Evolutionary conservation across 257 asterid species (phyloP).

Genomic region (Jacaranda mimosifolia): DNA sequence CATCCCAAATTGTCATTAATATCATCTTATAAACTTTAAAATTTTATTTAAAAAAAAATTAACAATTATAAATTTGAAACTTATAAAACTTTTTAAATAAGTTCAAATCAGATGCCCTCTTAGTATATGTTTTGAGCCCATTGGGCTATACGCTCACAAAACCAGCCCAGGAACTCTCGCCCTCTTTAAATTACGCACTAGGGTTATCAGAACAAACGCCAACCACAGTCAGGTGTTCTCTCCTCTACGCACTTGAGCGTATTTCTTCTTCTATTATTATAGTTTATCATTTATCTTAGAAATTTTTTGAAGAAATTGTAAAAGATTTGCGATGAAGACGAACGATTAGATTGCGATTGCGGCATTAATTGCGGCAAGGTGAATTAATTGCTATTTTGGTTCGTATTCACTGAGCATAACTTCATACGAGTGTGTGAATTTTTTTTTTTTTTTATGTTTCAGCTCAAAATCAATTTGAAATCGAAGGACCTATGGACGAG

Average conservation of each 20-base stretch:
- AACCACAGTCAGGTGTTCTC: neutral
- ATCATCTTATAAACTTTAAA: too few species aligned
- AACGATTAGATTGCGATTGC: constrained; percentile 25
- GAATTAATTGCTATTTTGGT: constrained; percentile 51
- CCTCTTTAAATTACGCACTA: constrained; percentile 5
- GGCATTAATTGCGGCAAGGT: constrained; percentile 41
- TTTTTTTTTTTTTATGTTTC: neutral
- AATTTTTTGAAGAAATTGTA: neutral
- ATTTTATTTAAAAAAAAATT: too few species aligned
- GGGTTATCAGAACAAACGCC: neutral
- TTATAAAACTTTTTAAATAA: too few species aligned
- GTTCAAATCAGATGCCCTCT: too few species aligned
- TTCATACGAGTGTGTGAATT: neutral
- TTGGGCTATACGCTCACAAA: neutral
- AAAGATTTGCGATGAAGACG: constrained; percentile 39
- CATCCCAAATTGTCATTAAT: too few species aligned
- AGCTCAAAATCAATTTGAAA: neutral
- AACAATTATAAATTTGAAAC: too few species aligned
- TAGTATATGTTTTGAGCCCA: neutral
- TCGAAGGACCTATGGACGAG: constrained; percentile 82
- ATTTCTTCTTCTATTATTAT: neutral
- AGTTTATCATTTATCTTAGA: too few species aligned
- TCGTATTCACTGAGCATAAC: constrained; percentile 79
- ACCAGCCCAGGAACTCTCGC: neutral
- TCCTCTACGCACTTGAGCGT: neutral